Base-by-base conservation (phyloP, 257 asterid genomes). In the Solanum pinnatisectum region DNA sequence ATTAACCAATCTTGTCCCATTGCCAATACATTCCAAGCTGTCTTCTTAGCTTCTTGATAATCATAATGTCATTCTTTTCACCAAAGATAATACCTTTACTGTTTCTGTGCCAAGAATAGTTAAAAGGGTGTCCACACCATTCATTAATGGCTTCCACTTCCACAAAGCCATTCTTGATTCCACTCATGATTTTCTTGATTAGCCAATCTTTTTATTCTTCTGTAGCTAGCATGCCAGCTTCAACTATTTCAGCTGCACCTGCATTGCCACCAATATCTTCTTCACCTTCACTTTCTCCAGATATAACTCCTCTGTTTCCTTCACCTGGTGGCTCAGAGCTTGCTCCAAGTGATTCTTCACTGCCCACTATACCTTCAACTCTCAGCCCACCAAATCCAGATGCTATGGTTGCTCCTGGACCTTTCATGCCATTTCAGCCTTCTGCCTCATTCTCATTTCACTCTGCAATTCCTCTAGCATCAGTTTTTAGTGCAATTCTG, bases 371-470 rank as follows among this genome's bases (percentile, higher is more conserved):
- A 44, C 97, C 99, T 77, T 95, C 99, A 9, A 96, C 97, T 87
- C 99, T 95, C n/a, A 96, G 99, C 91, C 98, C 98, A n/a, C 99
- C 99, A 0, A 95, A 95, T 72, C 98, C 98, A 10, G 98, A 95
- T 74, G 97, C 89, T 39, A 42, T 91, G 82, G 94, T 63, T 1
- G 94, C 95, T 84, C 91, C 91, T 0, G 98, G 93, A 71, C 98
- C 98, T 11, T 91, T 74, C 5, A 5, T 81, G 27, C 98, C 6
- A 52, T 92, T 42, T 87, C 94, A 2, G 85, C 97, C 98, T 0
- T 27, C 77, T 8, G 95, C 88, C 37, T 67, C 88, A 2, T 65
- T 90, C 89, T 94, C 95, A 30, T 88, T 88, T 70, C 92, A 97
- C 59, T 90, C 95, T 32, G 87, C 96, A 0, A 44, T 81, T 49